Evolutionary conservation across 306 rosid species (phyloP), one percentile per base, ranked within the genome.

Genomic region (Acmispon strigosus): DNA sequence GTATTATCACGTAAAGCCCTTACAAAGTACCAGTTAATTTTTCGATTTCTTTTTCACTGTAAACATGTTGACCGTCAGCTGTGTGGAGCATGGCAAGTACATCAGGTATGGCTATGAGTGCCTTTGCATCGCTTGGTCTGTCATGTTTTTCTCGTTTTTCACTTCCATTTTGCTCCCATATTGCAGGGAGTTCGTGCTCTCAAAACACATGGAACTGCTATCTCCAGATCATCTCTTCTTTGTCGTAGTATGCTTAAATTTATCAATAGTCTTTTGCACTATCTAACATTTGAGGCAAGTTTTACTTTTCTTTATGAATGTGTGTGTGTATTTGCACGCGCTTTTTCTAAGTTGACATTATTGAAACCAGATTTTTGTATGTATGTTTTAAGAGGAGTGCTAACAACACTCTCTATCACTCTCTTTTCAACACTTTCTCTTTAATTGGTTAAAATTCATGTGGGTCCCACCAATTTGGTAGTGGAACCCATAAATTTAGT

Each of bases 171-270:
- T 59, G 50, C 50, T 80, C 64, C 58, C 56, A 48, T 65, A 49
- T 57, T 85, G 73, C 74, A 94, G 97, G 97, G 97, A 10, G 96
- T 90, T 54, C 95, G 94, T 63, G 76, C 90, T 67, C 90, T 94
- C 44, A 86, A 87, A 68, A 84, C 89, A 70, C 88, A 83, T 42
- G 97, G 98, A 80, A 87, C 96, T 69, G 92, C 97, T 62, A 86
- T 94, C 75, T 75, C 92, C 54, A 84, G 96, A 86, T 94, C 98
- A 80, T 94, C 98, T 44, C 85, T 94, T 80, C 90, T 94, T 47
- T 94, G 98, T 60, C 94, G 97, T 47, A 85, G 92, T 74, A 94
- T 94, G 98, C 97, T 94, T 77, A 94, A 94, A 85, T 94, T 90
- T 83, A 84, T 94, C 67, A 87, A 84, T 64, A 94, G 95, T 82